Conservation (phyloP, 441 rosid species). For the California macrophylla region DNA sequence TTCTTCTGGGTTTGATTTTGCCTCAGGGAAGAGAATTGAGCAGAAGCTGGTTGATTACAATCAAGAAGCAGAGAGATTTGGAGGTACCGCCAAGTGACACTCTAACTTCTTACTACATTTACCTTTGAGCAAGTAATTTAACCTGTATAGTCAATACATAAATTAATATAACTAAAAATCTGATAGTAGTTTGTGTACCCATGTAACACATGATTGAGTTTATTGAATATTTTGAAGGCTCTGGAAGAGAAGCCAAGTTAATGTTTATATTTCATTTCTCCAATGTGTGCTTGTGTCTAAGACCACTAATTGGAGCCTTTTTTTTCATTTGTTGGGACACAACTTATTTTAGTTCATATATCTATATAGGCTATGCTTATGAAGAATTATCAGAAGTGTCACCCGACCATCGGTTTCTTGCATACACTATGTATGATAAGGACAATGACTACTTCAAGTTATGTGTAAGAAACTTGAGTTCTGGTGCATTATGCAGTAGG, state of each 20-base stretch:
- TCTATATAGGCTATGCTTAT: slow-evolving; percentile 71
- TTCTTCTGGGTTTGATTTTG: slow-evolving; percentile 70
- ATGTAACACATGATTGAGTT: neutral
- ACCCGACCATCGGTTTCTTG: slow-evolving; percentile 81
- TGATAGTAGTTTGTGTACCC: neutral
- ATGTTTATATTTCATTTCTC: neutral
- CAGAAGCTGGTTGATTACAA: slow-evolving; percentile 90
- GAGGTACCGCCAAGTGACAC: slow-evolving; percentile 39
- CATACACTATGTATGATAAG: slow-evolving; percentile 92
- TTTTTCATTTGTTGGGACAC: neutral
- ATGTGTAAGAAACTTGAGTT: slow-evolving; percentile 75
- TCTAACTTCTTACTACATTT: neutral
- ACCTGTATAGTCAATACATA: neutral
- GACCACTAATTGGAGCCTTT: neutral
- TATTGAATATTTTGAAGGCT: neutral
- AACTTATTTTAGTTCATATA: neutral
- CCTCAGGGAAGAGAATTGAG: slow-evolving; percentile 81
- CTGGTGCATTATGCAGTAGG: slow-evolving; percentile 84
- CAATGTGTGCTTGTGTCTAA: neutral
- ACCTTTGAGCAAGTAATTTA: neutral
- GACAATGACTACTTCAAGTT: slow-evolving; percentile 73
- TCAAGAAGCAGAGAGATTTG: slow-evolving; percentile 85
- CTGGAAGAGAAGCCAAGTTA: neutral
- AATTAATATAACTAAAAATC: neutral
- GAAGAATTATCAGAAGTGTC: slow-evolving; percentile 91